Percentiles rank a stretch among this genome's conserved stretches.
Conservation (phyloP, 805 yeast genomes). For the Candida argentea region DNA sequence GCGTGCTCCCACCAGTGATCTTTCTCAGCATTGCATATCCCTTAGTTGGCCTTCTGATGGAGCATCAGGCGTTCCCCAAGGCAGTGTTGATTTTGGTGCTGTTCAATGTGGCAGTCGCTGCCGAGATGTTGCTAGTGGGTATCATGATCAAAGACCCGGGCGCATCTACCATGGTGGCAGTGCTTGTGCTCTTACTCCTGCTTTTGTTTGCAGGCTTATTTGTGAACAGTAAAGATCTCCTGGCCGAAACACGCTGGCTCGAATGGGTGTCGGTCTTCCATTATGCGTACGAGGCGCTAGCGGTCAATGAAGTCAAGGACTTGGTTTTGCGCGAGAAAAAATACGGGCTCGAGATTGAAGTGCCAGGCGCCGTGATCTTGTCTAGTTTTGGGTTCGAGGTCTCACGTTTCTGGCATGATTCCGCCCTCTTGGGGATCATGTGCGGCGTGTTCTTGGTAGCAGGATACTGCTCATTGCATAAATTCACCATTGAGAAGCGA, state of each 20-base stretch:
- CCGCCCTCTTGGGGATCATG: conserved; percentile 48
- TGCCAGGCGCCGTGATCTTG: conserved; percentile 94
- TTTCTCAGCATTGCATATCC: conserved; percentile 80
- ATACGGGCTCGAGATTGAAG: conserved; percentile 87
- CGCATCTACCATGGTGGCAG: conserved; percentile 84
- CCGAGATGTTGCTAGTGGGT: conserved; percentile 81
- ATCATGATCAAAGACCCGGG: conserved; percentile 82
- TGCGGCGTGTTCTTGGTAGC: conserved; percentile 45
- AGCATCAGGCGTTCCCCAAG: conserved; percentile 60
- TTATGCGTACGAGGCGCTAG: conserved; percentile 87
- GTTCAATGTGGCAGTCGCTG: conserved; percentile 79
- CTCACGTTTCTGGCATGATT: conserved; percentile 61
- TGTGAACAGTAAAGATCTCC: conserved; percentile 63
- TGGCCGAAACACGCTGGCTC: conserved; percentile 52
- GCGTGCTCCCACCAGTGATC: conserved; percentile 87
- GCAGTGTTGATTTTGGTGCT: conserved; percentile 61
- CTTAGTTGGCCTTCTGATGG: conserved; percentile 76
- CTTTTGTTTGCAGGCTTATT: conserved; percentile 89
- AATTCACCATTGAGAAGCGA: conserved; percentile 66
- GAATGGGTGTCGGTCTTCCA: conserved; percentile 87
- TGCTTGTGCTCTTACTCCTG: conserved; percentile 72
- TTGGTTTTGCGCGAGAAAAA: conserved; percentile 78
- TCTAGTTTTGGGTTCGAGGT: conserved; percentile 93
- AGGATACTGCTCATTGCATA: conserved; percentile 71
- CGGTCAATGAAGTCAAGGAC: conserved; percentile 87